Base-by-base conservation (phyloP, 2,329 filamentous ascomycete species). In the Phaeoacremonium minimum region DNA sequence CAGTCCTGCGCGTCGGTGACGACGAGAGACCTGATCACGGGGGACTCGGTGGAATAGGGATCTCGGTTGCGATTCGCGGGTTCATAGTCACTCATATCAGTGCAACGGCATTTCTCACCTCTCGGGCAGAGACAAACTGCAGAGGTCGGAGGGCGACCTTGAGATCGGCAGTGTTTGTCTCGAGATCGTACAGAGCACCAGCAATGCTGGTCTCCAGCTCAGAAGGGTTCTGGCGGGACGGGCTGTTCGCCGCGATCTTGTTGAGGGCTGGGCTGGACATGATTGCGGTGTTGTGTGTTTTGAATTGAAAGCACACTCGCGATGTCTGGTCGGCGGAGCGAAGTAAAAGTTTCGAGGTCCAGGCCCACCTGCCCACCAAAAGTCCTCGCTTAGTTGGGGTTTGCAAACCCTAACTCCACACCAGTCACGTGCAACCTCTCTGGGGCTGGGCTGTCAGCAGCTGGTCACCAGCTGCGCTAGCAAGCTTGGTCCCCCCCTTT, bases 101-200 rank as follows among this genome's bases (percentile, higher is more conserved):
- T 30, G 28, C 53, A 60, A 47, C 60, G 51, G 48, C 38, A n/a
- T n/a, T 67, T 83, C 89, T 89, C 85, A 98, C 93, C 91, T 98
- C 93, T 73, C 90, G 88, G 68, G 93, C 93, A 75, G 87, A 95
- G 69, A 94, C 87, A 73, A 98, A 90, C 82, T 98, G 93, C 73
- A 98, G 84, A 71, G 93, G 93, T 66, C 93, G 85, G 66, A 98
- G 85, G 58, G 89, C 85, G 63, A 80, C 81, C 86, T 91, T 95
- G 75, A 98, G 87, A 75, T 98, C 93, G 69, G 89, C 78, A 65
- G 93, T 95, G 84, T 96, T 96, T 77, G 83, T 90, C 88, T 98
- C 93, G 73, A 98, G 87, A 66, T 98, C 93, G 79, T 85, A 94
- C 53, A 98, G 87, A 75, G 93, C 93, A 73, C 84, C 86, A 68